Base-by-base conservation (phyloP, 2,329 filamentous ascomycete genomes). In the Fusarium oxysporum region DNA sequence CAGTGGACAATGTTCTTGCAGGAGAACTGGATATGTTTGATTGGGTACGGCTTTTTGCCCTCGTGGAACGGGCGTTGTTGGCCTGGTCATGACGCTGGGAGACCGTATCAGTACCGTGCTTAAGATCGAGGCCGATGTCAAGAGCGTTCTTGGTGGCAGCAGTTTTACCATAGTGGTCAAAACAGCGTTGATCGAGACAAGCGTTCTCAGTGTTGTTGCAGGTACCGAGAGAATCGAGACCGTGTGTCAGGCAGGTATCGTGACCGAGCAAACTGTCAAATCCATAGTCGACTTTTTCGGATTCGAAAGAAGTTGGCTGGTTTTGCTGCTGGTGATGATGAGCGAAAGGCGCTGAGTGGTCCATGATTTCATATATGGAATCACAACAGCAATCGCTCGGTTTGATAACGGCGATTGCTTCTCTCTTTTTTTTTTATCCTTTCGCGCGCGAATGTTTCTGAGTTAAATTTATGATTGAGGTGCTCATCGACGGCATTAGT, bases 181-280 rank as follows among this genome's bases (percentile, higher is more conserved):
- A 76, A 53, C 75, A 77, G 32, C 75, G 75, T 54, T 77, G 75
- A 23, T 79, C 79, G 32, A 81, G 76, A 68, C 80, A 82, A 32
- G 78, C 77, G 54, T 76, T 76, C 54, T 82, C 80, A 40, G 79
- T 77, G 55, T 82, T 80, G 51, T 77, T 69, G 65, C 78, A 78
- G 17, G 71, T 74, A 10, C 75, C 75, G 33, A 79, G 76, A 14
- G 74, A 63, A 41, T 76, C 77, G 17, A 81, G 66, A 21, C 72
- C 77, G 21, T 77, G 70, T 21, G 76, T 74, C 35, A 80, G 44
- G 21, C 72, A 72, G 30, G 73, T 64, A 38, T 78, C 76, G 45
- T 75, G 54, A 28, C 72, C 64, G 54, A 80, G 72, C 28, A 81
- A 65, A 25, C 71, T 69, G 43, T 78, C 76, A 48, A 81, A 79